Conservation (phyloP, 805 yeast species). For the Suhomyces emberorum region DNA sequence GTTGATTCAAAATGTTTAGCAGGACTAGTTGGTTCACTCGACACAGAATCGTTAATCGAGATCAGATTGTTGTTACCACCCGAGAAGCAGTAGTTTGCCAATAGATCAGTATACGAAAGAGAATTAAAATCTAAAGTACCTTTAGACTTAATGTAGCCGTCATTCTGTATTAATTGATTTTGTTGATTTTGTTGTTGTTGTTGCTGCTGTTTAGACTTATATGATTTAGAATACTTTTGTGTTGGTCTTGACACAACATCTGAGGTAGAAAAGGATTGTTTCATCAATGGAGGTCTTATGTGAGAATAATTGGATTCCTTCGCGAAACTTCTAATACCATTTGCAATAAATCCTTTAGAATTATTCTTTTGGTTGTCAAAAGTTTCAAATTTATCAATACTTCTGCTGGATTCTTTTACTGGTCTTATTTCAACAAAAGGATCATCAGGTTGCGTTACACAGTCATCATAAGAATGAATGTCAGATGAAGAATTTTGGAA, state of each 20-base stretch:
- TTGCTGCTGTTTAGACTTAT: constrained; percentile 14
- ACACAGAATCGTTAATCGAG: too few relatives aligned
- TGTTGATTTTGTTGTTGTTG: neutral
- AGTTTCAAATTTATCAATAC: too few relatives aligned
- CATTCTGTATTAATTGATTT: neutral
- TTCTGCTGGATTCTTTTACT: constrained; percentile 12
- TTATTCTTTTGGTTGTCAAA: constrained; percentile 17
- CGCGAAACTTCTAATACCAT: constrained; percentile 8
- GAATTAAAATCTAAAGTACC: constrained; percentile 18
- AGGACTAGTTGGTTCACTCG: constrained; percentile 5
- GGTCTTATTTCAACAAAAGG: constrained; percentile 1
- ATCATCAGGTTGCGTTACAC: constrained; percentile 1
- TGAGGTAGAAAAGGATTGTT: constrained; percentile 16
- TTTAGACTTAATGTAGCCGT: constrained; percentile 1
- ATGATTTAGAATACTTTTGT: constrained; percentile 29
- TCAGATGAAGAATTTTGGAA: constrained; percentile 9
- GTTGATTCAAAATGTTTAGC: neutral
- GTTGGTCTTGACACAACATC: constrained; percentile 14
- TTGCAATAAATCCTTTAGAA: constrained; percentile 12
- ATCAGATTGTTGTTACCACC: constrained; percentile 19
- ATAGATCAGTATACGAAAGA: constrained; percentile 30
- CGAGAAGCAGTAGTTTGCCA: constrained; percentile 36
- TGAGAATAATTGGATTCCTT: constrained; percentile 1
- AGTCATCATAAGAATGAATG: neutral
- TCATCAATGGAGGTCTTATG: constrained; percentile 17